Evolutionary conservation across 2,329 filamentous ascomycete genomes (phyloP), one percentile per base, ranked within the genome.

Genomic region (Venturia oleaginea): DNA sequence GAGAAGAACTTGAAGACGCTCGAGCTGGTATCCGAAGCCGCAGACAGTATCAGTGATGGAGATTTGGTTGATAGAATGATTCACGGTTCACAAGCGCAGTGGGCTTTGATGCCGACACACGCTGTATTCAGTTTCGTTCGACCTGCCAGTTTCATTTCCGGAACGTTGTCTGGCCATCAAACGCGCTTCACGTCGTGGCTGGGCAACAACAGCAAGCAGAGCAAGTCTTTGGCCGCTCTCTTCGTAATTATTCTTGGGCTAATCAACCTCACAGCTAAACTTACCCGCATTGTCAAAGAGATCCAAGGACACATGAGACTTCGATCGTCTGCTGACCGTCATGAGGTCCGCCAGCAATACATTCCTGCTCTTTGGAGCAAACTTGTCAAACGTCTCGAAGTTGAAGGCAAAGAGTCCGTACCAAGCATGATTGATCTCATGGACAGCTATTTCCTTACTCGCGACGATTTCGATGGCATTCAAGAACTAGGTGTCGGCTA

Each of bases 51-150:
- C 77, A 97, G 92, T 71, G 94, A 99, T 72, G 94, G 94, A 66
- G 94, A 99, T 74, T 79, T 99, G 42, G 91, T 97, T 2, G 94
- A 99, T 75, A 85, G 91, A 62, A 97, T 99, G 93, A 99, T 99
- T 66, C 94, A 99, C 75, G 94, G 94, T 32, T 91, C 91, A 55
- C 94, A 99, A 73, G 94, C 99, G 73, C 94, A 99, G 67, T 99
- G 94, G 94, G 94, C 90, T 72, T 78, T 99, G 67, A 99, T 99
- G 94, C 94, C 94, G 17, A 89, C 91, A 1, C 94, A 99, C 76
- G 94, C 92, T 32, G 83, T 97, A 46, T 97, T 97, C 78, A 96
- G 92, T 72, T 95, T 96, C 64, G 93, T 99, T 30, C 83, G 90
- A 32, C 94, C 94, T 4, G 88, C 94, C 8, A 96, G 91, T 74